These are phyloP conservation scores for Paraconiothyrium brasiliense DNA, from an alignment of 2,329 filamentous ascomycete species.

Conservation along the genomic window DNA sequence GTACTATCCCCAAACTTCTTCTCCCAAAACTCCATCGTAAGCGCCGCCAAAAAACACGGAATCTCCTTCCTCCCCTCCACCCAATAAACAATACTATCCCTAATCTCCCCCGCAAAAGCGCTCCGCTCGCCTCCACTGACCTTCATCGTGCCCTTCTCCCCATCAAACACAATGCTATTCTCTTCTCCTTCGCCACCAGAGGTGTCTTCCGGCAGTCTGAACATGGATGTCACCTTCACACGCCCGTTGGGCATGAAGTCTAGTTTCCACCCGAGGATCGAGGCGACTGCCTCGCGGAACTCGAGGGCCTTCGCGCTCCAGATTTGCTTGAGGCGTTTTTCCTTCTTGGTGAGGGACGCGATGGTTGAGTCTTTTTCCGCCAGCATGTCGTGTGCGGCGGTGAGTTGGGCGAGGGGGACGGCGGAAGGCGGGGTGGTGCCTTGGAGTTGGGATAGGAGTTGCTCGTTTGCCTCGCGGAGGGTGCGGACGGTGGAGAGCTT, in stretches of 20 bases:
- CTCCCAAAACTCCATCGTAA: constrained; percentile 94
- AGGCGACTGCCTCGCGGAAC: constrained; percentile 94
- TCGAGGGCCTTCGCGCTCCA: constrained; percentile 91
- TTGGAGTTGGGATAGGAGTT: constrained; percentile 78
- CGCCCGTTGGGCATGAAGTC: constrained; percentile 98
- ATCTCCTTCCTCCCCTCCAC: constrained; percentile 93
- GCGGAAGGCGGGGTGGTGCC: constrained; percentile 57
- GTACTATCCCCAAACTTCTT: constrained; percentile 53
- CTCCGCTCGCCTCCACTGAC: constrained; percentile 89
- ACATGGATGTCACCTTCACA: constrained; percentile 88
- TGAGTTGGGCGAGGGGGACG: constrained; percentile 80
- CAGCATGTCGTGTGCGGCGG: constrained; percentile 78
- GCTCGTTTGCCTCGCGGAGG: constrained; percentile 83
- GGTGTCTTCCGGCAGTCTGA: constrained; percentile 72
- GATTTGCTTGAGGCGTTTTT: constrained; percentile 87
- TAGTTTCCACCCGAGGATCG: constrained; percentile 90
- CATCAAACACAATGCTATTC: constrained; percentile 81
- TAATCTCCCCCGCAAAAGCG: constrained; percentile 84
- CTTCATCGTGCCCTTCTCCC: constrained; percentile 97
- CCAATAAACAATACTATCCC: constrained; percentile 92
- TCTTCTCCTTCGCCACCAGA: constrained; percentile 51
- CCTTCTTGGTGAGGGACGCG: constrained; percentile 79
- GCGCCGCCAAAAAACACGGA: constrained; percentile 87
- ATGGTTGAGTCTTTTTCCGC: constrained; percentile 61
- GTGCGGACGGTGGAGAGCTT: constrained; percentile 82